These are phyloP conservation scores for Calcarisporium arbuscula DNA, from an alignment of 2,329 filamentous ascomycete species.

Conservation along the genomic window DNA sequence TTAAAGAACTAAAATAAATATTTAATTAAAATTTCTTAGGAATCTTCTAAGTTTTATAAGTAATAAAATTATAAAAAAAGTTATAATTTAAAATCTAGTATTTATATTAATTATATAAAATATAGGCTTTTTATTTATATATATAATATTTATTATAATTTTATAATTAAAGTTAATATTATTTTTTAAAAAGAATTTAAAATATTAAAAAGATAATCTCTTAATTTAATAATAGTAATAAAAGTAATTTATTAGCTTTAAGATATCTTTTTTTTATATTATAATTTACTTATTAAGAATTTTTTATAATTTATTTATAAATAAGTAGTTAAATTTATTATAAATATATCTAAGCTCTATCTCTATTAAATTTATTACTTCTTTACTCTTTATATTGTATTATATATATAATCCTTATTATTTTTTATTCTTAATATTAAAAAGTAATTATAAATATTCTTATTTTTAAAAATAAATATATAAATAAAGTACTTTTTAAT, in stretches of 20 bases:
- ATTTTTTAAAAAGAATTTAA: not conserved
- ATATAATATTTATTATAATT: not conserved
- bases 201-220: no score
- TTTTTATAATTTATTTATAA: not conserved
- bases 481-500: no score
- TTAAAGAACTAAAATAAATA: not conserved
- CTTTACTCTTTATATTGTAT: no score
- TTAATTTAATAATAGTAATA: not conserved
- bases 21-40: not conserved
- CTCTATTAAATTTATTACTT: no score
- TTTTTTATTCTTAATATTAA: not conserved
- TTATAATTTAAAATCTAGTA: not conserved
- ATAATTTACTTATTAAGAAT: not conserved
- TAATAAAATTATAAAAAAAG: no score
- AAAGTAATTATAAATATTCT: no score
- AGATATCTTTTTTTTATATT: not conserved
- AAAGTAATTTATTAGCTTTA: not conserved
- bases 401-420: not conserved
- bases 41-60: not conserved
- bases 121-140: not conserved
- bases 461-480: not conserved
- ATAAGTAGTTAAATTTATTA: conserved; percentile 5
- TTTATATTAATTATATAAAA: not conserved
- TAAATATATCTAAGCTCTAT: conserved; percentile 1
- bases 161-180: not conserved